phyloP scores from a whole-genome alignment of 305 asterid genomes.

The Fraxinus albicans region DNA sequence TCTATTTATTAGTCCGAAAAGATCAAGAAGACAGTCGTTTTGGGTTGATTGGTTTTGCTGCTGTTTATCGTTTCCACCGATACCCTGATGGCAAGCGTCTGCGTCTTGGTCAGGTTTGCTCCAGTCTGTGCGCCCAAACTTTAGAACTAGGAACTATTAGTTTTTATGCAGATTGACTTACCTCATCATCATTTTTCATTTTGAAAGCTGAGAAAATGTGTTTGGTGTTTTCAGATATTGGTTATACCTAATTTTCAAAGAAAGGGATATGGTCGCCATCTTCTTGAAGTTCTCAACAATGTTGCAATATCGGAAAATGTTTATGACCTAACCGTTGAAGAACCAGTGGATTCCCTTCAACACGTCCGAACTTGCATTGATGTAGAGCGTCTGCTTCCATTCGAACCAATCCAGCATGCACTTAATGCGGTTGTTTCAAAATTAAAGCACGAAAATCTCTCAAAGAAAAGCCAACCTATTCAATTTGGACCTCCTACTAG shows the following conservation, averaged over 20 bases:
- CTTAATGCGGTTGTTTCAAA: constrained; percentile 44
- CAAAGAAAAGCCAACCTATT: constrained; percentile 47
- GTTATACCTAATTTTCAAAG: constrained; percentile 77
- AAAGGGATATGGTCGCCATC: constrained; percentile 72
- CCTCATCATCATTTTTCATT: constrained; percentile 8
- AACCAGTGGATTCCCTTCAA: constrained; percentile 86
- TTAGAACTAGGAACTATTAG: neutral
- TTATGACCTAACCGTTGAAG: constrained; percentile 83
- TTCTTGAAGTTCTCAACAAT: constrained; percentile 60
- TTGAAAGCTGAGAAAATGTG: constrained; percentile 7
- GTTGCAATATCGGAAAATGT: constrained; percentile 63
- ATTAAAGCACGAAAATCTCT: constrained; percentile 54
- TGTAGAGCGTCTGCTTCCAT: constrained; percentile 66
- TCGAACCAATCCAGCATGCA: constrained; percentile 51
- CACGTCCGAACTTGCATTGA: constrained; percentile 74
- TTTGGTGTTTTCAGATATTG: constrained; percentile 58
- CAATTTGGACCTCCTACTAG: constrained; percentile 51
- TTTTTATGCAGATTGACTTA: neutral
- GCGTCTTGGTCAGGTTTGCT: constrained; percentile 86
- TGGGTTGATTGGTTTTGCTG: constrained; percentile 67
- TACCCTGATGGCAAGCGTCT: constrained; percentile 67
- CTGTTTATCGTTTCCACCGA: constrained; percentile 71
- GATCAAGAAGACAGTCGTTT: constrained; percentile 37
- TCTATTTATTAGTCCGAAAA: constrained; percentile 56
- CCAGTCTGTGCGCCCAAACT: neutral